Conservation (phyloP, 2,329 filamentous ascomycete species). For the Penicillium glabrum region DNA sequence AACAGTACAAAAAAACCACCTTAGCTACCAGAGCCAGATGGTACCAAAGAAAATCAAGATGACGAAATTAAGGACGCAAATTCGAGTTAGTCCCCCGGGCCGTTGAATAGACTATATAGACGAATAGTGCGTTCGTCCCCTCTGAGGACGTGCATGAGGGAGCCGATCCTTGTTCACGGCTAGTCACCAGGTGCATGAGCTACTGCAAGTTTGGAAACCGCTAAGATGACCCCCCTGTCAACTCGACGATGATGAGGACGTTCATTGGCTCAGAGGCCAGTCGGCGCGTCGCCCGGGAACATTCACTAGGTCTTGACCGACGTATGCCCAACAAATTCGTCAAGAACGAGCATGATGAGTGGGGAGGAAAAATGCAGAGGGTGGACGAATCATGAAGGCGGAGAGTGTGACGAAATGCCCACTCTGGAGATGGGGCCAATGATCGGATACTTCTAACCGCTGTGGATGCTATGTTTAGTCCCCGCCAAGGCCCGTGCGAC, state of each 20-base stretch:
- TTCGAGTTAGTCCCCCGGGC: conserved; percentile 19
- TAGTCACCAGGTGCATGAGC: conserved; percentile 26
- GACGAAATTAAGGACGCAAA: conserved; percentile 29
- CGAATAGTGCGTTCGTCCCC: conserved; percentile 17
- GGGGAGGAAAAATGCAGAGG: conserved; percentile 1
- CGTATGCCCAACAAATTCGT: conserved; percentile 18
- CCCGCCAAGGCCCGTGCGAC: conserved; percentile 12
- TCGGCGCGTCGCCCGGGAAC: conserved; percentile 23
- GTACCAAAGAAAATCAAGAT: conserved; percentile 19
- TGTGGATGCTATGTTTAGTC: conserved; percentile 32
- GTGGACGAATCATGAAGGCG: conserved; percentile 11
- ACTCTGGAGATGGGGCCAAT: conserved; percentile 17
- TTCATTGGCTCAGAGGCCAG: conserved; percentile 15
- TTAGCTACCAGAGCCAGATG: conserved; percentile 37
- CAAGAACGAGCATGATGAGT: neutral
- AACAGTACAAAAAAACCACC: conserved; percentile 24
- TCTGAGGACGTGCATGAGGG: conserved; percentile 11
- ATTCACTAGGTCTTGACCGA: conserved; percentile 2
- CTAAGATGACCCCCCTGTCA: conserved; percentile 13
- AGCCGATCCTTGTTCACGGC: conserved; percentile 16
- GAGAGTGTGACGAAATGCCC: conserved; percentile 24
- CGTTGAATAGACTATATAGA: conserved; percentile 34
- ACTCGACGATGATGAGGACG: neutral
- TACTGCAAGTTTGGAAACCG: conserved; percentile 35
- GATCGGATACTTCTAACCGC: conserved; percentile 29